A percentile compares a stretch with the other conserved stretches of the same genome.
Evolutionary conservation across 2,329 filamentous ascomycete species (phyloP).

Genomic region (Pseudogymnoascus sp.): DNA sequence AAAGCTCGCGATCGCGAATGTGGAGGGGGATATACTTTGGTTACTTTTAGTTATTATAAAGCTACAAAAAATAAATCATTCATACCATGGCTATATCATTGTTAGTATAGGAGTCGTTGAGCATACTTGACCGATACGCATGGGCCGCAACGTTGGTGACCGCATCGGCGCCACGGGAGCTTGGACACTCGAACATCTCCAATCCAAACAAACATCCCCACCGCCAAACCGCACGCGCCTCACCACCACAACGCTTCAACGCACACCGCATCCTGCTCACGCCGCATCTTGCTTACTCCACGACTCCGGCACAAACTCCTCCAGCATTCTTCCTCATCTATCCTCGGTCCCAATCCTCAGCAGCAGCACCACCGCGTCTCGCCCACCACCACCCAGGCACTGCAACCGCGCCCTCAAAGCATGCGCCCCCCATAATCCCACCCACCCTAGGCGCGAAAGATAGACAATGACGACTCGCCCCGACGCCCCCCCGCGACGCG

Average conservation of each 20-base stretch:
- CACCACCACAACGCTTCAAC: background rate
- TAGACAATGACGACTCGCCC: background rate
- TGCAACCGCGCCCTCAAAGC: background rate
- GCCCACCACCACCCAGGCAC: background rate
- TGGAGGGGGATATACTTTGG: background rate
- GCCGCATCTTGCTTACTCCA: background rate
- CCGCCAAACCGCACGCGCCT: background rate
- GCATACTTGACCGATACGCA: background rate
- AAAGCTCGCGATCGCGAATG: background rate
- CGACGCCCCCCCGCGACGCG: background rate
- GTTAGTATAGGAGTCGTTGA: background rate
- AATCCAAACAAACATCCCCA: conserved; percentile 5
- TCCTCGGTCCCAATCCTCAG: background rate
- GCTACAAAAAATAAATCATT: background rate
- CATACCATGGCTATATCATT: background rate
- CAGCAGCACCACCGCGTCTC: background rate
- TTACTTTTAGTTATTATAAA: background rate
- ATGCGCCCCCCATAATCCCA: conserved; percentile 1
- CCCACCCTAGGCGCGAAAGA: background rate
- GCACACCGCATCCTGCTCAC: background rate
- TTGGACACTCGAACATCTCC: background rate
- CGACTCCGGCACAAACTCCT: too few relatives aligned
- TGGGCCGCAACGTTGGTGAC: background rate
- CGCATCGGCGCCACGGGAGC: background rate
- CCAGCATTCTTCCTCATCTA: background rate